Conservation (phyloP, 371 early-diverging fungal species). For the Nematocida homosporus region DNA sequence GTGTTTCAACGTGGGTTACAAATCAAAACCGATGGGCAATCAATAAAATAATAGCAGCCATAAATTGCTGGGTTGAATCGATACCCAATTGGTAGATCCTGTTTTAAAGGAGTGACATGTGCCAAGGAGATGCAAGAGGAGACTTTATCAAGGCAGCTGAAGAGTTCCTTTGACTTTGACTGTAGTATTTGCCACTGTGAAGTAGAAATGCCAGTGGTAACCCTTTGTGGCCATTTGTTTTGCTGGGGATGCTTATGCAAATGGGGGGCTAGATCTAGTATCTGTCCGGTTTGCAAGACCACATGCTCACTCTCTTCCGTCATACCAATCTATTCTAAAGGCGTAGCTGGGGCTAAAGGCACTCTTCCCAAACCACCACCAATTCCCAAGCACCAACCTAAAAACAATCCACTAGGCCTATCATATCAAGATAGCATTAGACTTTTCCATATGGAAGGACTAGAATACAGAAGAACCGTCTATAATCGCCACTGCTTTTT, state of each 20-base stretch:
- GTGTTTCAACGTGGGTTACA: no score
- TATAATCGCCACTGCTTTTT: slow-evolving; percentile 18
- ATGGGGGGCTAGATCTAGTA: slow-evolving; percentile 54
- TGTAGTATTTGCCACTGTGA: slow-evolving; percentile 58
- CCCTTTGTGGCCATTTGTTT: slow-evolving; percentile 60
- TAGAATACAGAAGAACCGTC: slow-evolving; percentile 36
- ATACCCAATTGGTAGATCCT: slow-evolving; percentile 11
- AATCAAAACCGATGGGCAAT: no score
- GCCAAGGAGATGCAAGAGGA: slow-evolving; percentile 49
- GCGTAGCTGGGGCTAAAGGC: not conserved
- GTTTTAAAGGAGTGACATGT: slow-evolving; percentile 9
- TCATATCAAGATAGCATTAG: slow-evolving; percentile 12
- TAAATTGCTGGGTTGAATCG: no score
- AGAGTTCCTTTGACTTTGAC: slow-evolving; percentile 50
- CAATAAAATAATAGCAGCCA: no score
- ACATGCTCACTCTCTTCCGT: slow-evolving; percentile 41
- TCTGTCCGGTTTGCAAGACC: slow-evolving; percentile 60
- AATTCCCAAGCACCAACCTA: not conserved
- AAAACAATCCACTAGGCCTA: slow-evolving; percentile 3
- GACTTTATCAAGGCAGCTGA: not conserved
- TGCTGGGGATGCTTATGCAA: slow-evolving; percentile 59
- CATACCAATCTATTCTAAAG: slow-evolving; percentile 57
- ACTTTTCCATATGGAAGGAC: slow-evolving; percentile 45
- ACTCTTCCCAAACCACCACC: slow-evolving; percentile 12
- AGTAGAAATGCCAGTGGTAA: slow-evolving; percentile 56